Conservation (phyloP, 805 yeast species). For the Kodamaea kaohsiungensis region DNA sequence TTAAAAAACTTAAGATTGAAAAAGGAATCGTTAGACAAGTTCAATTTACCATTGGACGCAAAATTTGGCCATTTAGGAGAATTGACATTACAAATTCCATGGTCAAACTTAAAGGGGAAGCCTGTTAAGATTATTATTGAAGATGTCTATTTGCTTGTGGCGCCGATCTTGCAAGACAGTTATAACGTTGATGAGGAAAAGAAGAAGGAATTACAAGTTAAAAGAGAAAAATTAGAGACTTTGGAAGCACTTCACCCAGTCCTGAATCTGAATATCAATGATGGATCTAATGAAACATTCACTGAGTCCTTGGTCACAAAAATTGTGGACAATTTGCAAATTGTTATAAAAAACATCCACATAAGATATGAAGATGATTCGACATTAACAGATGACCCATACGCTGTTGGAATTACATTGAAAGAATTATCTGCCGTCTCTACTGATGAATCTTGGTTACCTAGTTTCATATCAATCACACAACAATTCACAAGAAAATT, state of each 20-base stretch:
- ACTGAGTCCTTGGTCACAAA: conserved; percentile 86
- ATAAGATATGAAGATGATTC: conserved; percentile 84
- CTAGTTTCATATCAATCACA: conserved; percentile 76
- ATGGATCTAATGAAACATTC: conserved; percentile 68
- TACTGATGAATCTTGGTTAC: conserved; percentile 81
- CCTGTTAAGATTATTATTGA: conserved; percentile 89
- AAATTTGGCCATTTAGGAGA: conserved; percentile 89
- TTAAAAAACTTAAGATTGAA: conserved; percentile 74
- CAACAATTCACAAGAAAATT: conserved; percentile 72
- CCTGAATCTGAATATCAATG: conserved; percentile 31
- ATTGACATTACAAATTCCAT: conserved; percentile 88
- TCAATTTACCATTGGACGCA: conserved; percentile 84
- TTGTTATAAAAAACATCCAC: conserved; percentile 89
- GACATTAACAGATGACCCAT: conserved; percentile 71
- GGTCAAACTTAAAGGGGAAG: conserved; percentile 90
- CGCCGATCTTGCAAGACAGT: conserved; percentile 64
- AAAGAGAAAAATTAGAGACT: conserved; percentile 64
- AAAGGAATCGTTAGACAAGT: conserved; percentile 84
- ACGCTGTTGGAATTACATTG: conserved; percentile 79
- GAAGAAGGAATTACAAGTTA: conserved; percentile 60
- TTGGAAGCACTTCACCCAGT: conserved; percentile 64
- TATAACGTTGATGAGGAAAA: conserved; percentile 58
- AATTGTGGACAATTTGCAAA: conserved; percentile 88
- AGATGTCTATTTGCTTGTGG: conserved; percentile 80
- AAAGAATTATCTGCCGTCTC: conserved; percentile 90